Conservation (phyloP, 108 stramenopile genomes). For the Fragilaria radians region DNA sequence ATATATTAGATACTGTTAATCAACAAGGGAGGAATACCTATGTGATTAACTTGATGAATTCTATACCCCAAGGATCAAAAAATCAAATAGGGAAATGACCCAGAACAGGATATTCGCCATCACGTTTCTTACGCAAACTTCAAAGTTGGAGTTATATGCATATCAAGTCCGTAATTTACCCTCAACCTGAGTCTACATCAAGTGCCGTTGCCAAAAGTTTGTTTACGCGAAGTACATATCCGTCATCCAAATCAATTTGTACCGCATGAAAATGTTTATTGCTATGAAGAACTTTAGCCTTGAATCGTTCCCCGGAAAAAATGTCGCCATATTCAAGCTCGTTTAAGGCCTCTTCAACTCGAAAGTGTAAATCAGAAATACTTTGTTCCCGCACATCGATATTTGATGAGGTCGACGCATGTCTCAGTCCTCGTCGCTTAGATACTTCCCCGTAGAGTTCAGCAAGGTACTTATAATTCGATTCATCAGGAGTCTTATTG, state of each 20-base stretch:
- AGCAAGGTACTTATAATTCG: slow-evolving; percentile 53
- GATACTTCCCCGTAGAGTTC: slow-evolving; percentile 57
- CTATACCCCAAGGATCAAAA: too few species aligned
- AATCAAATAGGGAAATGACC: too few species aligned
- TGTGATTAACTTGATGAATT: too few species aligned
- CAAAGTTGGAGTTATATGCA: too few species aligned
- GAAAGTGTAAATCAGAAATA: neutral
- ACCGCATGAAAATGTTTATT: neutral
- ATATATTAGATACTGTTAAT: too few species aligned
- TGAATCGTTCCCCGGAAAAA: neutral
- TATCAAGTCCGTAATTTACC: too few species aligned
- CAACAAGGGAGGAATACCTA: too few species aligned
- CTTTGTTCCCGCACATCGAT: neutral
- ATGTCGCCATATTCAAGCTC: neutral
- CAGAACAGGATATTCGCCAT: too few species aligned
- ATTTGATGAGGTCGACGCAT: too few species aligned
- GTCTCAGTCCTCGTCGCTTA: neutral
- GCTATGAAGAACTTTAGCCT: neutral
- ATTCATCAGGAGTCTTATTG: slow-evolving; percentile 53
- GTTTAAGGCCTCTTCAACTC: neutral
- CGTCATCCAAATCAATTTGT: neutral
- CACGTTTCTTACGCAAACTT: too few species aligned
- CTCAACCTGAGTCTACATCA: too few species aligned
- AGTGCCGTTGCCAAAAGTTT: neutral
- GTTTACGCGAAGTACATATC: neutral